Evolutionary conservation across 176 grass and related monocot species (phyloP), one percentile per base, ranked within the genome.

Genomic region (Aegilops longissima): DNA sequence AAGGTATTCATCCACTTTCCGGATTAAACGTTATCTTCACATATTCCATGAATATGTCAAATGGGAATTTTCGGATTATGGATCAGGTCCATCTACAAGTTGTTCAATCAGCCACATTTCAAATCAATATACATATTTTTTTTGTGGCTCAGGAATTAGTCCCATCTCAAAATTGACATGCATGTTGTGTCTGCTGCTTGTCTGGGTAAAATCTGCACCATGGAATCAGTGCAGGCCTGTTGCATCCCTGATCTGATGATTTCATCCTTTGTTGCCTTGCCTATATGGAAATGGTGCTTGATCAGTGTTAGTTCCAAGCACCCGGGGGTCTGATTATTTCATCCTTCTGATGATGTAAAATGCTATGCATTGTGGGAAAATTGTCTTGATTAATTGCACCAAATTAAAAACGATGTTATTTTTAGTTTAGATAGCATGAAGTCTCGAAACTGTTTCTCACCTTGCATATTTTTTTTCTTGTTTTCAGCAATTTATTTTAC

Each of bases 1-100:
- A 90, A 77, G 91, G 87, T 92, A 58, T 68, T 29, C 24, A 35
- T 74, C 17, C 44, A 20, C 38, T 27, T 54, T 80, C 58, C 6
- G 1, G 1, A 56, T 52, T 78, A 33, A 12, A 74, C 3, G 70
- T 63, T 64, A 25, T 83, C 70, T 9, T 9, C 18, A 31, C 13
- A 65, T 70, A 45, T 56, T 84, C 14, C 11, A 29, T 54, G 78
- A 83, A 9, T 73, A 6, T 17, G 3, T 66, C 51, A 36, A 23
- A 17, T 38, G 2, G 54, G 16, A 35, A 38, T 9, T 71, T 51
- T 86, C 30, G 29, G 33, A 58, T 90, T 47, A 65, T 23, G 59
- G 62, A 33, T 35, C 8, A 35, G 14, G 12, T 76, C 8, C 70
- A 77, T 82, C 61, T 25, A 20, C 5, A 47, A 64, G 8, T 84